These are phyloP conservation scores for Alternaria rosae DNA, from an alignment of 2,329 filamentous ascomycete species.

Conservation along the genomic window DNA sequence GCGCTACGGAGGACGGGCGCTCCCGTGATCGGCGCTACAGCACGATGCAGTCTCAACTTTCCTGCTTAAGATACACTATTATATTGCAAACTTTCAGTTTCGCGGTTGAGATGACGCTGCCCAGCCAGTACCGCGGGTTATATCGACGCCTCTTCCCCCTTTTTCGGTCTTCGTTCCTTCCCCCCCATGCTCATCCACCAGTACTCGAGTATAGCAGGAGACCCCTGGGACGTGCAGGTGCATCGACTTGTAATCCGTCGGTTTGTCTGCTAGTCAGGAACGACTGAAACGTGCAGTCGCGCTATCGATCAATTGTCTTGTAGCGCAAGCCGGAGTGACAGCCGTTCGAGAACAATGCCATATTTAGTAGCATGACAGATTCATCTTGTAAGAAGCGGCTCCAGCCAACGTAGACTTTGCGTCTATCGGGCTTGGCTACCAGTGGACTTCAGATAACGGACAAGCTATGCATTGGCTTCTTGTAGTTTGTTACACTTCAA, in stretches of 20 bases:
- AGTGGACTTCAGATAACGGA: neutral
- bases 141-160: neutral
- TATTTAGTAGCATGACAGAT: constrained; percentile 10
- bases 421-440: neutral
- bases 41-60: neutral
- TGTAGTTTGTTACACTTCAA: neutral
- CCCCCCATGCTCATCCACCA: neutral
- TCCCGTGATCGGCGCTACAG: constrained; percentile 27
- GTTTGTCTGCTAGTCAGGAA: constrained; percentile 3
- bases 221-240: neutral
- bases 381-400: neutral
- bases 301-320: neutral
- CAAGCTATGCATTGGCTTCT: neutral
- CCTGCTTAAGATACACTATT: neutral
- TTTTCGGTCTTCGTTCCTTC: neutral
- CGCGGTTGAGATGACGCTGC: neutral
- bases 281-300: constrained; percentile 6
- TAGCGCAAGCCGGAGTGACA: neutral
- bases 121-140: neutral
- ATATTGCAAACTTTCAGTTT: neutral
- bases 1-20: constrained; percentile 21
- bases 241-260: neutral
- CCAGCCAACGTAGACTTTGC: neutral
- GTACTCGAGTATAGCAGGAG: neutral
- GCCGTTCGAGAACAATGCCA: neutral